These are phyloP conservation scores for Aspergillus amoenus DNA, from an alignment of 2,329 filamentous ascomycete genomes.

Conservation along the genomic window DNA sequence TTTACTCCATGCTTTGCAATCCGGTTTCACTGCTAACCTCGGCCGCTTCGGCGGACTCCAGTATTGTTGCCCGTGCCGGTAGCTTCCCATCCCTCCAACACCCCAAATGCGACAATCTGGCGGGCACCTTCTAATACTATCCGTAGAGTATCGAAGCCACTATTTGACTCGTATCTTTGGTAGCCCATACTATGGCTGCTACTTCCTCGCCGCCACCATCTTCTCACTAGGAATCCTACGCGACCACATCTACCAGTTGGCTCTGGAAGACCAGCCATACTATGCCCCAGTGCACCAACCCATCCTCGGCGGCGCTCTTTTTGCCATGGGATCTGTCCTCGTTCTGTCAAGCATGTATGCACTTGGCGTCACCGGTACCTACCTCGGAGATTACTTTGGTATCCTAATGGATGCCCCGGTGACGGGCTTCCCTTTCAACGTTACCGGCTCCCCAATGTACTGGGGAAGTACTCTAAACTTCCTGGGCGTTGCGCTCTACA, in stretches of 20 bases:
- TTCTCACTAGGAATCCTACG: constrained; percentile 89
- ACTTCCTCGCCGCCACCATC: constrained; percentile 82
- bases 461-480: constrained; percentile 92
- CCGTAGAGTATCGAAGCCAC: constrained; percentile 84
- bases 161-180: constrained; percentile 85
- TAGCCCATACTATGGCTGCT: constrained; percentile 79
- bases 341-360: constrained; percentile 89
- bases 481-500: constrained; percentile 79
- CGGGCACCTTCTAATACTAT: constrained; percentile 11
- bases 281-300: constrained; percentile 69
- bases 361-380: constrained; percentile 91
- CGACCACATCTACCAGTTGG: constrained; percentile 82
- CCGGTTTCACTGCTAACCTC: background rate
- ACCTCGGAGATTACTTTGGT: constrained; percentile 97
- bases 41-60: constrained; percentile 37
- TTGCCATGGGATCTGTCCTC: constrained; percentile 75
- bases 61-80: constrained; percentile 83
- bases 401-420: constrained; percentile 96
- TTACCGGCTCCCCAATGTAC: constrained; percentile 93
- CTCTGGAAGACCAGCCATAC: constrained; percentile 72
- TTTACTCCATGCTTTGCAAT: constrained; percentile 7
- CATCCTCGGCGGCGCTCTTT: constrained; percentile 67
- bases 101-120: constrained; percentile 5
- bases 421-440: constrained; percentile 92
- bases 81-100: constrained; percentile 21